Evolutionary conservation across 768 basidiomycete species (phyloP).

Genomic region (Podaxis pistillaris): DNA sequence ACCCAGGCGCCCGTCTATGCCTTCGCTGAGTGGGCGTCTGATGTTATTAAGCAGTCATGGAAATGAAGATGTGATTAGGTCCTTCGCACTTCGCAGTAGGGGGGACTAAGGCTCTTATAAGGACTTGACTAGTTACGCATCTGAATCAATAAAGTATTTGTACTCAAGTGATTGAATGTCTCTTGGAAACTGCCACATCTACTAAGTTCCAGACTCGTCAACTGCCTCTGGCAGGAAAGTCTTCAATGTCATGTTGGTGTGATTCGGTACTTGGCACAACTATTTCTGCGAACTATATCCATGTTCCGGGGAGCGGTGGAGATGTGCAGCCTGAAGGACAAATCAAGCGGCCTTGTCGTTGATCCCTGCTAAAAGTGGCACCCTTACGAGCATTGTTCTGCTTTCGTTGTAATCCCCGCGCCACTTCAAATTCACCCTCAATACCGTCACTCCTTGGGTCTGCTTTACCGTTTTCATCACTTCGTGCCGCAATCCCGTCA

Average conservation of each 20-base stretch:
- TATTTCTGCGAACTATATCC: conserved; percentile 19
- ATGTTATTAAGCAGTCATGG: background rate
- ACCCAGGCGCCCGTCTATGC: conserved; percentile 2
- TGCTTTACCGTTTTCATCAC: no score
- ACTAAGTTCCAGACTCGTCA: conserved; percentile 25
- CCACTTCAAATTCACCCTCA: no score
- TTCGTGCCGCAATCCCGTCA: no score
- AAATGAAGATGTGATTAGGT: background rate
- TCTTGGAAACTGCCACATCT: conserved; percentile 26
- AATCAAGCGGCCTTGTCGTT: no score
- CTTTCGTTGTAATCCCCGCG: no score
- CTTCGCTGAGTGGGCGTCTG: conserved; percentile 9
- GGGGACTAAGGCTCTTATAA: no score
- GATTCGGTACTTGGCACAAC: conserved; percentile 16
- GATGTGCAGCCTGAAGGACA: no score
- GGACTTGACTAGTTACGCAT: conserved; percentile 15
- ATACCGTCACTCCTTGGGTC: no score
- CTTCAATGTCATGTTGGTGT: conserved; percentile 14
- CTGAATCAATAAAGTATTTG: no score
- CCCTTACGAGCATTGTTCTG: no score
- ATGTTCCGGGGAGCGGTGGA: conserved; percentile 22
- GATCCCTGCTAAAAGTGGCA: no score
- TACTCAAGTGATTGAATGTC: background rate
- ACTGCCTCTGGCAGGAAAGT: conserved; percentile 23
- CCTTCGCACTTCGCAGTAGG: no score